A percentile compares a stretch with the other conserved stretches of the same genome.
Evolutionary conservation across 345 rosid species (phyloP).

Genomic region (Pugionium dolabratum): DNA sequence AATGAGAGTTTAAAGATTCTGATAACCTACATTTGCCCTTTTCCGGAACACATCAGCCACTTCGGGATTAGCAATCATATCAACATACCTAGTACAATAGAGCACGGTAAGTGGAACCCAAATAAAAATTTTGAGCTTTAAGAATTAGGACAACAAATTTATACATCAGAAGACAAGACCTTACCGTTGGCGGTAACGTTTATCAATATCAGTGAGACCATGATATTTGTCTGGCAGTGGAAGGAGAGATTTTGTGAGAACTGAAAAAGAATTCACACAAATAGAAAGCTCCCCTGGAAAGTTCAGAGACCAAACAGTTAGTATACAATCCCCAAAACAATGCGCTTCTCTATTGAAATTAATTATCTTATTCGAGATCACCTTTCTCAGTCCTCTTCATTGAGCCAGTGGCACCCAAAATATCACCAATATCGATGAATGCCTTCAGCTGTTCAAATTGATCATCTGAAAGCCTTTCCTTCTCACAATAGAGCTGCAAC

Average conservation of each 20-base stretch:
- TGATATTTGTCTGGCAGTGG: conserved; percentile 95
- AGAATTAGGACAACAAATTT: not conserved
- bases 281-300: conserved; percentile 91
- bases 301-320: conserved; percentile 7
- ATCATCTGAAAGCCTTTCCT: conserved; percentile 67
- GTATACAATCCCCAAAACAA: not conserved
- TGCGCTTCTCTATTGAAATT: not conserved
- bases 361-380: conserved; percentile 26
- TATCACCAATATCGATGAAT: conserved; percentile 85
- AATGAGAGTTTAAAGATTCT: conserved; percentile 6
- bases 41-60: conserved; percentile 84
- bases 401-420: conserved; percentile 81
- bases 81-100: conserved; percentile 64
- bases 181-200: conserved; percentile 91
- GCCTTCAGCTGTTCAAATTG: conserved; percentile 77
- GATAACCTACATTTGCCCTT: conserved; percentile 81
- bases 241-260: conserved; percentile 88
- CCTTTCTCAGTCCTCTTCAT: conserved; percentile 97
- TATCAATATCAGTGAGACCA: conserved; percentile 91
- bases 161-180: conserved; percentile 6
- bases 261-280: conserved; percentile 67
- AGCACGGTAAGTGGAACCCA: conserved; percentile 11
- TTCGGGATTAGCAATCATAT: conserved; percentile 95
- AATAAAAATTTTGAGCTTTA: conserved; percentile 2
- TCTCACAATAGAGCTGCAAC: conserved; percentile 84